Evolutionary conservation across 2,329 filamentous ascomycete genomes (phyloP).

Genomic region (Pseudocercospora fuligena): DNA sequence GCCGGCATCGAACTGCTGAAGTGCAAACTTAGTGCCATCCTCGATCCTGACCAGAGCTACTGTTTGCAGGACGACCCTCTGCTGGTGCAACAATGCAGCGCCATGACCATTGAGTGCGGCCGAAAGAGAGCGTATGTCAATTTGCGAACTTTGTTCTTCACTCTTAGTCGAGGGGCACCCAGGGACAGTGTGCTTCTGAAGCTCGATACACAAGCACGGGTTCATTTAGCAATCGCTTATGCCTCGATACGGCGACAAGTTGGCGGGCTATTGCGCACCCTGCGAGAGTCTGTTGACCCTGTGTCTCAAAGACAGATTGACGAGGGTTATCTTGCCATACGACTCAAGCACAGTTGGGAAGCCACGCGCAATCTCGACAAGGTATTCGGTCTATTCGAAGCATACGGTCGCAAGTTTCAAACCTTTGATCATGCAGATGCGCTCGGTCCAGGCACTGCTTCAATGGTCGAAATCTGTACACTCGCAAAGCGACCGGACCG

Average conservation of each 20-base stretch:
- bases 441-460: constrained; percentile 12
- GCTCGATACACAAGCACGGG: not conserved
- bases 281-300: not conserved
- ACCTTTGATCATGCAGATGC: not conserved
- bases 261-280: not conserved
- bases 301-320: constrained; percentile 1
- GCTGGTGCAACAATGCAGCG: not conserved
- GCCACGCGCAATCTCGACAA: not conserved
- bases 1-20: not conserved
- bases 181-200: not conserved
- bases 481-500: constrained; percentile 19
- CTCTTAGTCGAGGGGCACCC: not conserved
- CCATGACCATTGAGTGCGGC: not conserved
- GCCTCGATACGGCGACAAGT: not conserved
- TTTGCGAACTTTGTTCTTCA: not conserved
- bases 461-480: constrained; percentile 21
- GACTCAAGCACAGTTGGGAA: not conserved
- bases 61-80: not conserved
- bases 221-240: not conserved
- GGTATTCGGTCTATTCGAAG: not conserved
- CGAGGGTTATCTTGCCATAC: not conserved
- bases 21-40: not conserved
- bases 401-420: not conserved
- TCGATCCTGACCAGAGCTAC: not conserved
- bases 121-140: not conserved